phyloP scores from a whole-genome alignment of 1,284 basidiomycete species.

The Athelia sp. region DNA sequence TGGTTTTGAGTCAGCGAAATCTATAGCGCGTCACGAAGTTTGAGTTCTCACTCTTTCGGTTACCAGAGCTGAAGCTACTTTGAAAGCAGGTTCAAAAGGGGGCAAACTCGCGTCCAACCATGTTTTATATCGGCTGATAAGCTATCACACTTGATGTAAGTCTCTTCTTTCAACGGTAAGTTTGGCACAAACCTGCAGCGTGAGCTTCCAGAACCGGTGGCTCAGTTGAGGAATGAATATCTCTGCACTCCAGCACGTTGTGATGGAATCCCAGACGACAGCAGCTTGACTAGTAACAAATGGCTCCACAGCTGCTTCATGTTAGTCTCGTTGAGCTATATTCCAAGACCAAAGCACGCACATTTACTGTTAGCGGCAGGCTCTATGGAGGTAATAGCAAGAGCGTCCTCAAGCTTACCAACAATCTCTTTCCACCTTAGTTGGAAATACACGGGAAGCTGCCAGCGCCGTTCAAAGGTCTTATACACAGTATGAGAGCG shows the following conservation, averaged over 20 bases:
- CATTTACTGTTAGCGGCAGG: conserved; percentile 16
- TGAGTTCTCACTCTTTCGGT: conserved; percentile 27
- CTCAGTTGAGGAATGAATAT: conserved; percentile 79
- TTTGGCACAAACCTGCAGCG: conserved; percentile 62
- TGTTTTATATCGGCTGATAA: conserved; percentile 71
- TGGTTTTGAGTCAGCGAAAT: neutral
- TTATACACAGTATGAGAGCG: conserved; percentile 66
- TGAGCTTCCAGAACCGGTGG: conserved; percentile 84
- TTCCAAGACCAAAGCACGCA: neutral
- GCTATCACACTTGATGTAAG: conserved; percentile 33
- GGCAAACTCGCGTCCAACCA: conserved; percentile 61
- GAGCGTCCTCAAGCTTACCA: conserved; percentile 61
- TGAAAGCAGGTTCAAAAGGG: conserved; percentile 27
- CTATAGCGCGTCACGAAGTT: neutral
- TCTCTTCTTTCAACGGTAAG: conserved; percentile 3
- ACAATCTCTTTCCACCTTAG: conserved; percentile 96
- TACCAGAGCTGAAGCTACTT: conserved; percentile 23
- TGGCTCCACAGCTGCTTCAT: conserved; percentile 19
- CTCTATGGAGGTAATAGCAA: conserved; percentile 44
- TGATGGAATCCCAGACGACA: conserved; percentile 69
- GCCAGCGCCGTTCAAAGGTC: conserved; percentile 86
- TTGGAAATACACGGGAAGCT: conserved; percentile 95
- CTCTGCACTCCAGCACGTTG: conserved; percentile 79
- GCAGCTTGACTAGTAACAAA: conserved; percentile 63
- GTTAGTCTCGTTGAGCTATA: neutral